A percentile compares a stretch with the other conserved stretches of the same genome.
Conservation (phyloP, 1,284 basidiomycete species). For the Fomitopsis palustris region DNA sequence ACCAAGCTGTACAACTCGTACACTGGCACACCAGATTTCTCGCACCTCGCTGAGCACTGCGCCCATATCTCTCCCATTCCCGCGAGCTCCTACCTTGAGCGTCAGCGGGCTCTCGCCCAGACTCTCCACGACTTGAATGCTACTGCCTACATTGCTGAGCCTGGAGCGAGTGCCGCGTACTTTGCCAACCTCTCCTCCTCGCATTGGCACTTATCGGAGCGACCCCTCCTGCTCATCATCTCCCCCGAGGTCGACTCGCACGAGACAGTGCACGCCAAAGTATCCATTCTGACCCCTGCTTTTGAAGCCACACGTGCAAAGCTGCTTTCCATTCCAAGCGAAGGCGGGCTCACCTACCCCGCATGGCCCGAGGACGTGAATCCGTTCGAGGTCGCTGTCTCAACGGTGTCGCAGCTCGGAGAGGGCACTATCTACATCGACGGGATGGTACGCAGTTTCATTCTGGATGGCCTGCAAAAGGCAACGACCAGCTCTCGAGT, state of each 20-base stretch:
- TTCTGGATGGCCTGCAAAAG: constrained; percentile 54
- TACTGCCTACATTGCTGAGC: constrained; percentile 71
- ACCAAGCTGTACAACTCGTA: not conserved
- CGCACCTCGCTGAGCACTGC: constrained; percentile 47
- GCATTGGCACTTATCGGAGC: constrained; percentile 72
- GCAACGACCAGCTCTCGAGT: constrained; percentile 41
- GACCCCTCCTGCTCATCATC: constrained; percentile 72
- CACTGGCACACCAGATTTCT: constrained; percentile 24
- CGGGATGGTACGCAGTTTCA: constrained; percentile 52
- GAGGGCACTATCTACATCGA: constrained; percentile 57
- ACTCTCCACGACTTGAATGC: constrained; percentile 47
- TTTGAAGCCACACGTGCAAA: constrained; percentile 77
- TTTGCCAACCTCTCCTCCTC: constrained; percentile 65
- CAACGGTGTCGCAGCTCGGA: constrained; percentile 35
- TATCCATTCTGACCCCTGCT: constrained; percentile 69
- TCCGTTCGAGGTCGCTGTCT: constrained; percentile 58
- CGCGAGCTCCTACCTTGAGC: constrained; percentile 42
- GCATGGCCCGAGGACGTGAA: constrained; percentile 74
- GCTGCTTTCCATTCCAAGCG: constrained; percentile 49
- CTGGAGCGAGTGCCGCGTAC: constrained; percentile 68
- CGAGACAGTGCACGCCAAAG: constrained; percentile 33
- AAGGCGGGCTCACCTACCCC: constrained; percentile 44
- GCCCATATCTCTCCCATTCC: constrained; percentile 46
- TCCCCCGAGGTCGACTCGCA: constrained; percentile 35
- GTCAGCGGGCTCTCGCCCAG: constrained; percentile 52